A percentile compares a stretch with the other conserved stretches of the same genome.
These are phyloP conservation scores for Isatis lusitanica DNA, from an alignment of 441 rosid genomes.

Conservation along the genomic window DNA sequence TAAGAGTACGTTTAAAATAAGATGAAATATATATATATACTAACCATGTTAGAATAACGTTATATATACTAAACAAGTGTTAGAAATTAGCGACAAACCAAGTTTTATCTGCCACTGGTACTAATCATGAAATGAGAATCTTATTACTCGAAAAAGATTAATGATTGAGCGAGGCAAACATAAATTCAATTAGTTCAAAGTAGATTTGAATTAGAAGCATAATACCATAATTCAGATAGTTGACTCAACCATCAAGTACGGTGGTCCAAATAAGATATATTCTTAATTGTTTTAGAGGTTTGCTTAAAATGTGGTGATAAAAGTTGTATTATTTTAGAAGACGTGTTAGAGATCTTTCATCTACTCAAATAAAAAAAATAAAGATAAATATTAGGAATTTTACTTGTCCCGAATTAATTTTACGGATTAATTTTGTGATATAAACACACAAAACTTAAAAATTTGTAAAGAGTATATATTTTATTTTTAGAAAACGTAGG, in stretches of 20 bases:
- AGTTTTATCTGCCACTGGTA: not conserved
- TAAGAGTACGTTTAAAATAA: not conserved
- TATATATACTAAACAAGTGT: not conserved
- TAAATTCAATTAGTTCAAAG: not conserved
- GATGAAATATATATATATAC: not conserved
- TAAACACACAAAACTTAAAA: not conserved
- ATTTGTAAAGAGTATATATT: not conserved
- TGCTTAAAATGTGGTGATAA: not conserved
- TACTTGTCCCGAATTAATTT: not conserved
- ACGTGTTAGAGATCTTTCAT: not conserved
- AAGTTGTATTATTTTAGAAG: not conserved
- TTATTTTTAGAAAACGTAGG: not conserved
- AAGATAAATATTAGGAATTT: not conserved
- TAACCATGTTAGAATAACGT: too few relatives aligned
- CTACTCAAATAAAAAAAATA: not conserved
- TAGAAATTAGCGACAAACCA: not conserved
- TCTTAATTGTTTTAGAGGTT: not conserved
- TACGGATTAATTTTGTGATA: not conserved
- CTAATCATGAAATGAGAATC: not conserved
- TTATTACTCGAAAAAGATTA: not conserved
- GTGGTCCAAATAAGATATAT: not conserved
- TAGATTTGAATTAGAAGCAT: not conserved
- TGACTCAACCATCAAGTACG: not conserved
- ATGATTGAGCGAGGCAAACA: not conserved
- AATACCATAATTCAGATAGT: not conserved